Evolutionary conservation across 805 yeast species (phyloP), one percentile per base, ranked within the genome.

Genomic region (Jamesozyma rosinii): DNA sequence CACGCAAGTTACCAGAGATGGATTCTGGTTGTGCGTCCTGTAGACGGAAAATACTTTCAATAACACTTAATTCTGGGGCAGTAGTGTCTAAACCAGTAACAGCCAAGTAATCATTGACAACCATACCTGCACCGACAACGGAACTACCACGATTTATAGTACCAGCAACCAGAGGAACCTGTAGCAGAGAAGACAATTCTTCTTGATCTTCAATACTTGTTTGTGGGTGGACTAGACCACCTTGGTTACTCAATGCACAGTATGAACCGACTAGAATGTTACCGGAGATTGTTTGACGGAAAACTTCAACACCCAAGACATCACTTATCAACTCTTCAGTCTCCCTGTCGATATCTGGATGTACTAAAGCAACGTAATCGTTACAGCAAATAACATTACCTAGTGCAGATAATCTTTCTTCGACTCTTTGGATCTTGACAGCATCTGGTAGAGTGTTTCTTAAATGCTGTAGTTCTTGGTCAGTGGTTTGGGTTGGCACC

Each of bases 381-480:
- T 92, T 92, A 70, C 97, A 90, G 69, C 97, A 90, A 59, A 92
- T 88, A 49, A 92, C 98, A 57, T 92, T 92, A 57, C 99, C 99
- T 52, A 92, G 71, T 13, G 99, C 98, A 41, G 95, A 84, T 50
- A 92, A 72, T 63, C 98, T 80, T 71, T 92, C 99, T 69, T 92
- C 99, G 33, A 94, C 95, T 66, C 99, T 79, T 70, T 92, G 98
- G 57, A 92, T 88, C 68, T 84, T 89, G 53, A 92, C 96, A 41
- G 81, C 67, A 59, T 92, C 99, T 14, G 99, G 99, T 55, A 92
- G 76, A 51, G 95, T 80, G 71, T 92, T 92, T 76, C 99, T 79
- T 60, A 92, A 70, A 68, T 92, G 99, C 82, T 88, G 92, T 53
- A 92, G 77, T 68, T 92, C 99, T 68, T 92, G 97, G 67, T 92